A percentile compares a stretch with the other conserved stretches of the same genome.
Conservation (phyloP, 768 basidiomycete species). For the Inosperma sp. region DNA sequence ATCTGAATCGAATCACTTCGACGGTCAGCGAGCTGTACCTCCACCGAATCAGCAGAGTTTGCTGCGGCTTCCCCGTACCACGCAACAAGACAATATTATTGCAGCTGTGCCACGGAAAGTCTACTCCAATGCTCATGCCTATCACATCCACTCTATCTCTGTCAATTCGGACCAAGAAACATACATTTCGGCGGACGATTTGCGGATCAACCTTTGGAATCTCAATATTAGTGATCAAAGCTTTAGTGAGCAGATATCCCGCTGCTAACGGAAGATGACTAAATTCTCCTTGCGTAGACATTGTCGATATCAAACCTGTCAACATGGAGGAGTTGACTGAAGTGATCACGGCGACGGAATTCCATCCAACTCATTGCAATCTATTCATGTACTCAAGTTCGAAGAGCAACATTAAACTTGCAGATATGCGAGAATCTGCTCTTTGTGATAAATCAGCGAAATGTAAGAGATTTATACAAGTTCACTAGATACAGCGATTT, state of each 20-base stretch:
- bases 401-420: slow-evolving; percentile 98
- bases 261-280: not conserved
- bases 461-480: slow-evolving; percentile 50
- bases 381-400: slow-evolving; percentile 99
- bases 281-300: slow-evolving; percentile 52
- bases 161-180: slow-evolving; percentile 99
- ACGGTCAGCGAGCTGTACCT: slow-evolving; percentile 67
- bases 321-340: slow-evolving; percentile 99
- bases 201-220: slow-evolving; percentile 98
- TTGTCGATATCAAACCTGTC: slow-evolving; percentile 98
- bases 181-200: slow-evolving; percentile 98
- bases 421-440: slow-evolving; percentile 98
- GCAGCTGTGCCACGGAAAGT: slow-evolving; percentile 98
- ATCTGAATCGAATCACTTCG: slow-evolving; percentile 91
- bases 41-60: slow-evolving; percentile 54
- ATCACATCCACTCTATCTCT: slow-evolving; percentile 99
- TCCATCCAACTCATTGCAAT: slow-evolving; percentile 97
- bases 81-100: slow-evolving; percentile 94
- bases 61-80: slow-evolving; percentile 86
- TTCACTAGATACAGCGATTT: slow-evolving; percentile 9
- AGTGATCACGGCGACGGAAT: slow-evolving; percentile 99
- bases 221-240: slow-evolving; percentile 97
- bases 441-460: slow-evolving; percentile 95
- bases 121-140: slow-evolving; percentile 98
- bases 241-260: slow-evolving; percentile 72